phyloP scores from a whole-genome alignment of 176 grass and related monocot species.

The Guadua angustifolia region DNA sequence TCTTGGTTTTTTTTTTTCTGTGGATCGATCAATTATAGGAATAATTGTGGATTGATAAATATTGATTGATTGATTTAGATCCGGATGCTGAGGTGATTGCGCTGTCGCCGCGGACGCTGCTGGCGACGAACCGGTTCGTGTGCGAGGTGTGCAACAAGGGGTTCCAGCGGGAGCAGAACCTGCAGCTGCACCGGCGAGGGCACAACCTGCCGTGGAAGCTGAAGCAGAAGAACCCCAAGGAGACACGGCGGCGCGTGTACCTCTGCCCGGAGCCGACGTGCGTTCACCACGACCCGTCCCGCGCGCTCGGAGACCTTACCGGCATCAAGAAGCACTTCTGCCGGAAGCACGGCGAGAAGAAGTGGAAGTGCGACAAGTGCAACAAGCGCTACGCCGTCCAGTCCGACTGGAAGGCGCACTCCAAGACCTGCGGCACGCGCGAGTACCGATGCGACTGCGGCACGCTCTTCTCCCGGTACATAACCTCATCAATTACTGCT shows the following conservation, averaged over 20 bases:
- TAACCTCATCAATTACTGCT: background rate
- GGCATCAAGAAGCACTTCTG: slow-evolving; percentile 93
- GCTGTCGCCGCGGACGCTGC: slow-evolving; percentile 82
- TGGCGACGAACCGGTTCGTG: slow-evolving; percentile 95
- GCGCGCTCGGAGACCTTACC: slow-evolving; percentile 83
- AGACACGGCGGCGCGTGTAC: slow-evolving; percentile 69
- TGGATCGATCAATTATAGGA: background rate
- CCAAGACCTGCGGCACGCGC: slow-evolving; percentile 84
- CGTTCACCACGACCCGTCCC: slow-evolving; percentile 82
- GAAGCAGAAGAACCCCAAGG: slow-evolving; percentile 89
- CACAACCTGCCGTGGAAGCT: slow-evolving; percentile 99
- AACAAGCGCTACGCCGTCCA: slow-evolving; percentile 91
- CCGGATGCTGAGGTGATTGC: slow-evolving; percentile 97
- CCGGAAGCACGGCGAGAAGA: slow-evolving; percentile 98
- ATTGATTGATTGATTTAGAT: slow-evolving; percentile 38
- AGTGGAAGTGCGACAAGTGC: slow-evolving; percentile 98
- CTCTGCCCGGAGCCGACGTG: slow-evolving; percentile 87
- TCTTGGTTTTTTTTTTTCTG: background rate
- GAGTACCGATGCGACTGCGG: slow-evolving; percentile 94
- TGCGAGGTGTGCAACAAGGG: slow-evolving; percentile 99
- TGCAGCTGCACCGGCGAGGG: slow-evolving; percentile 96
- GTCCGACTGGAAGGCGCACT: slow-evolving; percentile 93
- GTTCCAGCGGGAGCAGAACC: slow-evolving; percentile 97
- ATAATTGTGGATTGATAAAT: background rate
- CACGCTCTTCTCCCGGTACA: slow-evolving; percentile 79